Evolutionary conservation across 2,329 filamentous ascomycete genomes (phyloP).

Genomic region (Apiospora kogelbergensis): DNA sequence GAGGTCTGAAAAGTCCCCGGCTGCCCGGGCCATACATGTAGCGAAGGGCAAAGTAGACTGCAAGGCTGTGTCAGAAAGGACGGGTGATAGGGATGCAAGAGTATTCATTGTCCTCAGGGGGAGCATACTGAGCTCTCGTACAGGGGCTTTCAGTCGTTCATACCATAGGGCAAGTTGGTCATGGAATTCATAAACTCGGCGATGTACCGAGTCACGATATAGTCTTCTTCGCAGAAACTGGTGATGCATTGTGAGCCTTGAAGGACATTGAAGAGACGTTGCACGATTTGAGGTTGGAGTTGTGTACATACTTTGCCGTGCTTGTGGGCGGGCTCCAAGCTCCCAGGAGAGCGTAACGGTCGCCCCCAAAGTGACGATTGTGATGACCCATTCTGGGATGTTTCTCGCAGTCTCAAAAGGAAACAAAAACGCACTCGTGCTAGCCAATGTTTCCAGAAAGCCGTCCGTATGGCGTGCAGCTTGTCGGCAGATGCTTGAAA

Average conservation of each 20-base stretch:
- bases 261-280: not conserved
- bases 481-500: not conserved
- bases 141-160: slow-evolving; percentile 10
- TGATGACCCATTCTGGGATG: slow-evolving; percentile 32
- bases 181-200: slow-evolving; percentile 55
- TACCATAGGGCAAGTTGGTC: slow-evolving; percentile 51
- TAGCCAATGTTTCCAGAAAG: not conserved
- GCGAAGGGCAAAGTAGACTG: slow-evolving; percentile 42
- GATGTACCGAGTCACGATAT: slow-evolving; percentile 49
- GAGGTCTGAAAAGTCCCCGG: slow-evolving; percentile 30
- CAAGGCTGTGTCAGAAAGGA: not conserved
- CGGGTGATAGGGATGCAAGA: not conserved
- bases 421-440: not conserved
- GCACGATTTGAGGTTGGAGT: not conserved
- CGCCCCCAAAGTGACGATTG: slow-evolving; percentile 36
- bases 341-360: slow-evolving; percentile 33
- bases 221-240: slow-evolving; percentile 50
- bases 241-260: not conserved
- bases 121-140: not conserved
- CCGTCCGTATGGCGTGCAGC: not conserved
- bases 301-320: slow-evolving; percentile 35
- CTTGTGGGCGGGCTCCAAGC: slow-evolving; percentile 41
- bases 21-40: slow-evolving; percentile 35
- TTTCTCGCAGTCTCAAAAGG: not conserved
- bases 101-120: not conserved